phyloP scores from a whole-genome alignment of 2,329 filamentous ascomycete genomes.

The Ophiosphaerella korrae region DNA sequence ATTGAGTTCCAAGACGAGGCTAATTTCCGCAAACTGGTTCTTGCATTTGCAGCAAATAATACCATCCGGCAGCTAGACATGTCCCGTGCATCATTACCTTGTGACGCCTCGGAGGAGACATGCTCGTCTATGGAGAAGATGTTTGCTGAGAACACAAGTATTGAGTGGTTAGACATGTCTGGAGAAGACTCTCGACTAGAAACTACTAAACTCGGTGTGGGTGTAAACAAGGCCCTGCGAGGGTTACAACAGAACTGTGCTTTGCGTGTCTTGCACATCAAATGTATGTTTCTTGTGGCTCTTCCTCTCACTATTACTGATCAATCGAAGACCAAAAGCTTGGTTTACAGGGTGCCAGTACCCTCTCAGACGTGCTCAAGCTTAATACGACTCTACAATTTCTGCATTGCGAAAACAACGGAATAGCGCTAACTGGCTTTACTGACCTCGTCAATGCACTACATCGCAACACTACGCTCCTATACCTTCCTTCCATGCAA shows the following conservation, averaged over 20 bases:
- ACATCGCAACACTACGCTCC: constrained; percentile 66
- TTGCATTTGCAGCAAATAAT: constrained; percentile 66
- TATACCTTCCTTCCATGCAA: constrained; percentile 67
- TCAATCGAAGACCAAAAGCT: constrained; percentile 62
- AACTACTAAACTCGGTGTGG: constrained; percentile 70
- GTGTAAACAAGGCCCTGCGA: constrained; percentile 68
- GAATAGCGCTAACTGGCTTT: constrained; percentile 72
- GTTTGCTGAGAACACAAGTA: constrained; percentile 69
- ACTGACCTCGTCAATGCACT: constrained; percentile 71
- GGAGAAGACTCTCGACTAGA: constrained; percentile 75
- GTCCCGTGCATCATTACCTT: constrained; percentile 71
- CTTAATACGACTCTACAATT: constrained; percentile 67
- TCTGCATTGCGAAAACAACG: constrained; percentile 73
- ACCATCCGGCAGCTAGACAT: constrained; percentile 70
- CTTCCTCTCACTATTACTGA: constrained; percentile 15
- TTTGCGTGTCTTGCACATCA: constrained; percentile 66
- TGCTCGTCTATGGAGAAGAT: constrained; percentile 67
- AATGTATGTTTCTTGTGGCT: constrained; percentile 44
- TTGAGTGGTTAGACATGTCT: constrained; percentile 71
- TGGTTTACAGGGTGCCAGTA: constrained; percentile 71
- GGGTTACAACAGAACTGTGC: constrained; percentile 68
- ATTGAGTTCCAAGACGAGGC: constrained; percentile 71
- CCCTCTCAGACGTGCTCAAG: constrained; percentile 70
- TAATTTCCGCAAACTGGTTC: constrained; percentile 66
- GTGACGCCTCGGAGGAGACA: constrained; percentile 70